Evolutionary conservation across 768 basidiomycete species (phyloP).

Genomic region (Agaricus blazei): DNA sequence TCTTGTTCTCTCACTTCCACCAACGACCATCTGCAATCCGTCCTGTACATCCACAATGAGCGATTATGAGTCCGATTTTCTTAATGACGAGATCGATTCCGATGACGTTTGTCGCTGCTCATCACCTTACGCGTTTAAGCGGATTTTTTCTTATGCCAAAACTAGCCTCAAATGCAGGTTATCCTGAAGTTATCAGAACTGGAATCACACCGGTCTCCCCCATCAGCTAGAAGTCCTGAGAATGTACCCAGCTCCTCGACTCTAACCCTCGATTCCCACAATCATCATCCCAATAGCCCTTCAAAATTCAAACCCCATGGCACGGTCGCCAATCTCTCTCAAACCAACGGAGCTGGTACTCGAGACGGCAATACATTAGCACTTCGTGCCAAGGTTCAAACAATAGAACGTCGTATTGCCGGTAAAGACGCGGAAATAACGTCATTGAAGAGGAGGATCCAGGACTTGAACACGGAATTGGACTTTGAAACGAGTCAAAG

Average conservation of each 20-base stretch:
- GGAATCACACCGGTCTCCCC: too few species aligned
- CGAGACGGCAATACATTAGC: background rate
- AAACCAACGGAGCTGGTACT: background rate
- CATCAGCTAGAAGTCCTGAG: background rate
- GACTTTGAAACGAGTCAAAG: background rate
- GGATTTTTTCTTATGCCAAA: background rate
- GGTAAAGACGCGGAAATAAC: conserved; percentile 2
- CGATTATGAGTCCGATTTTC: conserved; percentile 1
- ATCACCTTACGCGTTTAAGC: background rate
- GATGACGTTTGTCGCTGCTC: conserved; percentile 1
- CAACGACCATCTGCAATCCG: background rate
- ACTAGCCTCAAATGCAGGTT: too few species aligned
- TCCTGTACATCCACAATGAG: background rate
- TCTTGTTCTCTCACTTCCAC: background rate
- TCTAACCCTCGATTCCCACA: background rate
- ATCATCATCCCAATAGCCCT: background rate
- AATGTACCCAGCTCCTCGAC: background rate
- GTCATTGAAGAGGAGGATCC: conserved; percentile 1
- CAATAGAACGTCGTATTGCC: conserved; percentile 5
- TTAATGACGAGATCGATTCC: conserved; percentile 1
- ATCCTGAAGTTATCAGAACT: too few species aligned
- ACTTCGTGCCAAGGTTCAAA: background rate
- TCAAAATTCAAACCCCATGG: conserved; percentile 1
- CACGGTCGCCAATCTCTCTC: background rate
- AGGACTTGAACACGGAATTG: background rate